Evolutionary conservation across 306 rosid species (phyloP), one percentile per base, ranked within the genome.

Genomic region (Rosa rugosa): DNA sequence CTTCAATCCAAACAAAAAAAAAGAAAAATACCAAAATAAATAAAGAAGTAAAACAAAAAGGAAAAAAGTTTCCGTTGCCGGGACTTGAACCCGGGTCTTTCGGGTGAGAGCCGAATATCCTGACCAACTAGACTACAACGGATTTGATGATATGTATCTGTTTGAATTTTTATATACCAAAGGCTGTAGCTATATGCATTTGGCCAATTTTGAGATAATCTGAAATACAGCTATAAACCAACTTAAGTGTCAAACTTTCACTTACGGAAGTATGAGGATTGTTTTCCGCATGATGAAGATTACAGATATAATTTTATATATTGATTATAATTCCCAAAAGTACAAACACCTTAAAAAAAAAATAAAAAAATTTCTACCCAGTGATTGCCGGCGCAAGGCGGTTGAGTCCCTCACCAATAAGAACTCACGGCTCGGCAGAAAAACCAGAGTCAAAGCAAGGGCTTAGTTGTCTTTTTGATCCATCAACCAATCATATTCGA

Each of bases 381-480:
- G 56, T 59, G 36, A 40, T 45, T 77, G 54, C 74, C 27, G n/a
- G 65, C 62, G 31, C 8, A 68, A 16, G 18, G 40, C 53, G 59
- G 25, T 13, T 0, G 4, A 6, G 9, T 3, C 7, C 9, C 11
- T 38, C 17, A 49, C 82, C 84, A 79, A 82, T 69, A 41, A 73
- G 11, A 82, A 6, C 18, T 27, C 46, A 56, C 1, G 8, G 59
- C 0, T 49, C 0, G 20, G 66, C 53, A 75, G 42, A 80, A 65
- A 73, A 75, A 12, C 5, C 1, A 54, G 54, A 81, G 80, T 78
- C 88, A 79, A 84, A 54, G 0, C 0, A n/a, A 13, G 87, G 81
- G 68, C 18, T 54, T 59, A 4, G n/a, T 6, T 17, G 83, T 68
- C 76, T 50, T 75, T 78, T 20, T 8, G 0, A 2, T 4, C 18